Conservation (phyloP, 139 green algal genomes). For the Marvania coccoides region DNA sequence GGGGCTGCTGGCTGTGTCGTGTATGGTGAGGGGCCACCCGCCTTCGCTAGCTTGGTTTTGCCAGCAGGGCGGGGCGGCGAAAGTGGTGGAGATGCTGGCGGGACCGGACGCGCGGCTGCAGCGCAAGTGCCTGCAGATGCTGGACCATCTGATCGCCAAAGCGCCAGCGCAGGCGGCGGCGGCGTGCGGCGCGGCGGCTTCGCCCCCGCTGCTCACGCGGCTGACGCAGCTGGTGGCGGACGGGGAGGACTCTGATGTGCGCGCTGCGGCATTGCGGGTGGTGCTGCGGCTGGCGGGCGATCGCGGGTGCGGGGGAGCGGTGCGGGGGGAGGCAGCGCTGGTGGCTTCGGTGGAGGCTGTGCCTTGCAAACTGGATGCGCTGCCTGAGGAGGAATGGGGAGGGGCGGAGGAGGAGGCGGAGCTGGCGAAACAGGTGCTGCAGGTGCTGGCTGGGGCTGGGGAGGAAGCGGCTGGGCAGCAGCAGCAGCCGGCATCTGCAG, state of each 20-base stretch:
- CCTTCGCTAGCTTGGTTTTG: conserved; percentile 3
- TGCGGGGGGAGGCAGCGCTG: background rate
- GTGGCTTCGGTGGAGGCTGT: background rate
- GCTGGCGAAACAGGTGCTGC: conserved; percentile 6
- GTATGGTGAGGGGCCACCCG: conserved; percentile 9
- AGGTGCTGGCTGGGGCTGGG: background rate
- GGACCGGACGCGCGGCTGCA: conserved; percentile 1
- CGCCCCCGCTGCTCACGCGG: background rate
- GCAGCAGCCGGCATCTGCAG: too few relatives aligned
- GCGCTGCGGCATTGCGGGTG: conserved; percentile 28
- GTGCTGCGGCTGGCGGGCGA: conserved; percentile 27
- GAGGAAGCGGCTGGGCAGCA: too few relatives aligned
- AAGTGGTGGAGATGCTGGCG: conserved; percentile 7
- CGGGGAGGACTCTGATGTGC: conserved; percentile 27
- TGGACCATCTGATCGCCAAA: conserved; percentile 32
- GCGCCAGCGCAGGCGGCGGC: conserved; percentile 6
- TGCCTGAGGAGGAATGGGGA: conserved; percentile 24
- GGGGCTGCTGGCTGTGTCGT: conserved; percentile 54
- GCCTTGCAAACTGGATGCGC: conserved; percentile 17
- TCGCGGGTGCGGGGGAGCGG: background rate
- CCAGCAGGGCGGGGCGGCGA: background rate
- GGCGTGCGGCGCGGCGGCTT: background rate
- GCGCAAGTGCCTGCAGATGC: conserved; percentile 44
- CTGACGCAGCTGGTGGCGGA: background rate
- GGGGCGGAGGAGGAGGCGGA: conserved; percentile 19